Conservation (phyloP, 2,329 filamentous ascomycete genomes). For the Immersiporthe knoxdaviesiana region DNA sequence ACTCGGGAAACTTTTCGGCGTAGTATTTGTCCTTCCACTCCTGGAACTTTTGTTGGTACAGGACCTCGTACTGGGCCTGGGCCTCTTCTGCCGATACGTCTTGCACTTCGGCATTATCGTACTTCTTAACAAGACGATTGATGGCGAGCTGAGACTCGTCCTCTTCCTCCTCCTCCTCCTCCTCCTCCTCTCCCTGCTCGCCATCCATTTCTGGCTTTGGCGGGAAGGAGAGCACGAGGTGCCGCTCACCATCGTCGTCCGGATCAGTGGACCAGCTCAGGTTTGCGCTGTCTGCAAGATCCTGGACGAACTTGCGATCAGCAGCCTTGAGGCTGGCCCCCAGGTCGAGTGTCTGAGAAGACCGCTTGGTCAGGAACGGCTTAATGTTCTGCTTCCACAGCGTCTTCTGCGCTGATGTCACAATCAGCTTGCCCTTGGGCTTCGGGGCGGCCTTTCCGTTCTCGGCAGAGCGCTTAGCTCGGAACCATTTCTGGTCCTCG, state of each 20-base stretch:
- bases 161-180: slow-evolving; percentile 74
- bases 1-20: slow-evolving; percentile 81
- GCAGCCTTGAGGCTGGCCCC: slow-evolving; percentile 73
- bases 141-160: slow-evolving; percentile 85
- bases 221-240: slow-evolving; percentile 56
- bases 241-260: slow-evolving; percentile 58
- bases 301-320: slow-evolving; percentile 92
- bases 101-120: slow-evolving; percentile 85
- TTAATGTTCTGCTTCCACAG: slow-evolving; percentile 81
- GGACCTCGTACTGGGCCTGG: slow-evolving; percentile 75
- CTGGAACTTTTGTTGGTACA: slow-evolving; percentile 88
- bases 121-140: slow-evolving; percentile 82
- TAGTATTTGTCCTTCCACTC: slow-evolving; percentile 97
- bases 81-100: slow-evolving; percentile 80
- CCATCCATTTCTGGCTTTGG: slow-evolving; percentile 45
- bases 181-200: slow-evolving; percentile 68
- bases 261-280: slow-evolving; percentile 61
- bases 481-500: slow-evolving; percentile 88
- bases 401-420: slow-evolving; percentile 80
- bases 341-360: slow-evolving; percentile 70
- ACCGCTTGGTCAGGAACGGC: slow-evolving; percentile 75
- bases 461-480: slow-evolving; percentile 77
- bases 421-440: slow-evolving; percentile 65
- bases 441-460: slow-evolving; percentile 64
- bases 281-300: slow-evolving; percentile 69